Conservation (phyloP, 1,284 basidiomycete species). For the Apiotrichum siamense region DNA sequence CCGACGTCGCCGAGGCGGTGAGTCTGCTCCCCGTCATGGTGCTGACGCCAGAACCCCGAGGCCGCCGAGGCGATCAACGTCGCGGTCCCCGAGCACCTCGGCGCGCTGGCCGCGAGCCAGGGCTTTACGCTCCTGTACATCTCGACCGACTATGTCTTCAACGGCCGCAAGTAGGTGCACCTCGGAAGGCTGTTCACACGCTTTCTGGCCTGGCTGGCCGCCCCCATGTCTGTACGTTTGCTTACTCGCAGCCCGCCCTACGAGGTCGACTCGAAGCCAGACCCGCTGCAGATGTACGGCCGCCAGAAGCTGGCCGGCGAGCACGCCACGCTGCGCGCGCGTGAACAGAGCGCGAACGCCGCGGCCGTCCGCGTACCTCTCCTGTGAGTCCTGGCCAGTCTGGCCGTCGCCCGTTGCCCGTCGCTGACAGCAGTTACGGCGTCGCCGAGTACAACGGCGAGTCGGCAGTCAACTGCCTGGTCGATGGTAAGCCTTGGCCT, state of each 20-base stretch:
- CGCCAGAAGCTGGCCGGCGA: slow-evolving; percentile 44
- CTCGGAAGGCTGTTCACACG: neutral
- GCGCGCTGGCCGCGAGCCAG: slow-evolving; percentile 28
- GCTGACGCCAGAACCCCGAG: slow-evolving; percentile 43
- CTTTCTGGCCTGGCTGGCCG: too few relatives aligned
- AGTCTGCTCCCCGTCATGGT: slow-evolving; percentile 16
- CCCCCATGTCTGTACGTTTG: too few relatives aligned
- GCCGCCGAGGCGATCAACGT: slow-evolving; percentile 50
- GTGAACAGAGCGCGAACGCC: slow-evolving; percentile 27
- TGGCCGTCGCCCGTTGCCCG: slow-evolving; percentile 13
- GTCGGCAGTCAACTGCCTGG: slow-evolving; percentile 49
- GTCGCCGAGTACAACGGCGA: slow-evolving; percentile 47
- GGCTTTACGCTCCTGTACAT: slow-evolving; percentile 50
- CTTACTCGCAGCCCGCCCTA: slow-evolving; percentile 49
- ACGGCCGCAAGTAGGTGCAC: slow-evolving; percentile 35
- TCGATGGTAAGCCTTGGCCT: slow-evolving; percentile 38
- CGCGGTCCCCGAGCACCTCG: slow-evolving; percentile 47
- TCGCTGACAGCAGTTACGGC: slow-evolving; percentile 45
- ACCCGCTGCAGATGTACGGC: slow-evolving; percentile 52
- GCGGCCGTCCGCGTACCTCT: slow-evolving; percentile 48
- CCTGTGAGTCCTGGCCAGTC: slow-evolving; percentile 23
- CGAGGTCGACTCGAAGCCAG: slow-evolving; percentile 44
- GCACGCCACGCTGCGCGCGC: slow-evolving; percentile 30
- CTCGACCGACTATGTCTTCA: slow-evolving; percentile 49
- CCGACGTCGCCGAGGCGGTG: slow-evolving; percentile 45